Base-by-base conservation (phyloP, 83 land plant genomes). In the Picea abies region DNA sequence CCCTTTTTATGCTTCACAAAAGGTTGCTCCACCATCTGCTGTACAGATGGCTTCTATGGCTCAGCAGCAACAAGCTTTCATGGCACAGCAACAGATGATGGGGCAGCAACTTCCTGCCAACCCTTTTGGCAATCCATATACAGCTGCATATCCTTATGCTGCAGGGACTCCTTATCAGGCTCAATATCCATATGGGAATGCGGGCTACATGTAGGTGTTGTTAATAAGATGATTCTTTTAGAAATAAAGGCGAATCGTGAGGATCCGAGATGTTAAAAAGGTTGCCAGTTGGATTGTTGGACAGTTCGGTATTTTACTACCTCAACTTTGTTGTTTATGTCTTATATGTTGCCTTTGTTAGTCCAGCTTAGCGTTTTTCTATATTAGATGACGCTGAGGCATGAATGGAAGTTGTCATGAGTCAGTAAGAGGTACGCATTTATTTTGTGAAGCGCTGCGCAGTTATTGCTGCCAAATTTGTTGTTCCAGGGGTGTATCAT, bases 11-110 rank as follows among this genome's bases (percentile, higher is more conserved):
- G 96, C 98, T 44, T 96, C 99, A 11, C 87, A 85, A 58, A 78
- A 72, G 25, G 84, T 91, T 19, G 92, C 98, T 61, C 91, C 98
- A 7, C 96, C 98, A 16, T 91, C 87, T 63, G 72, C 80, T 20
- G 97, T 98, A n/a, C 98, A 94, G 79, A 92, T 96, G 97, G 95
- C 98, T 44, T 87, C 94, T 11, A 85, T 94, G 90, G 85, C 91
- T 32, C 94, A 94, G 79, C 98, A 98, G 63, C 98, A 98, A 73
- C 97, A 93, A 65, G 94, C 94, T 47, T 90, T 93, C 82, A 82
- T 93, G 85, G 80, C 86, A 85, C 98, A 93, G 72, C 97, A 95
- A 83, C 93, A 91, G 82, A 91, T 91, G 93, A 90, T 87, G 91
- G 83, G 72, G 79, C 88, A 79, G 25, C 93, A 75, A 47, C 90